These are phyloP conservation scores for Xerocomus subilludens DNA, from an alignment of 1,284 basidiomycete genomes.

Conservation along the genomic window DNA sequence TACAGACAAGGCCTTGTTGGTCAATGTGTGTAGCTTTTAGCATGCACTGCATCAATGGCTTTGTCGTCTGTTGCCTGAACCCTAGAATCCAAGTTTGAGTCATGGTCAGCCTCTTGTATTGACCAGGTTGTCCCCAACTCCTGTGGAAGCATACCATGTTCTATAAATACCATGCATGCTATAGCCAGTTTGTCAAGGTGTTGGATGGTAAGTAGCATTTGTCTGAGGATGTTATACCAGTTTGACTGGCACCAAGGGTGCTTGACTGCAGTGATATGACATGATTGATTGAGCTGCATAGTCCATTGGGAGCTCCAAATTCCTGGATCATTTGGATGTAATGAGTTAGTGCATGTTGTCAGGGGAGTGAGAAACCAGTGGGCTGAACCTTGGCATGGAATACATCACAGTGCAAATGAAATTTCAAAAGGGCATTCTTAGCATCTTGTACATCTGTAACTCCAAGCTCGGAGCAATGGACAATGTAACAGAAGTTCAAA, in stretches of 20 bases:
- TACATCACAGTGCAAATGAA: background rate
- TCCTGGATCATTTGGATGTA: background rate
- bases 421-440: background rate
- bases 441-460: background rate
- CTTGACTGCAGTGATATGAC: slow-evolving; percentile 1
- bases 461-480: background rate
- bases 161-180: background rate
- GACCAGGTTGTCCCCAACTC: background rate
- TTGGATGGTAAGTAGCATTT: background rate
- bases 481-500: too few relatives aligned
- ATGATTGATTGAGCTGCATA: background rate
- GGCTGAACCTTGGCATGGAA: background rate
- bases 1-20: background rate
- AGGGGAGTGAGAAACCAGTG: background rate
- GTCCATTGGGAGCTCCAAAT: background rate
- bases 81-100: background rate
- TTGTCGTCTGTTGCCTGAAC: background rate
- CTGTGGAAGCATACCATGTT: background rate
- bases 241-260: background rate
- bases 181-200: background rate
- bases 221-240: background rate
- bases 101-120: too few relatives aligned
- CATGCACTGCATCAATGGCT: background rate
- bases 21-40: background rate
- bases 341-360: background rate